These are phyloP conservation scores for Mytilinidion resinicola DNA, from an alignment of 495 filamentous ascomycete genomes.

Conservation along the genomic window DNA sequence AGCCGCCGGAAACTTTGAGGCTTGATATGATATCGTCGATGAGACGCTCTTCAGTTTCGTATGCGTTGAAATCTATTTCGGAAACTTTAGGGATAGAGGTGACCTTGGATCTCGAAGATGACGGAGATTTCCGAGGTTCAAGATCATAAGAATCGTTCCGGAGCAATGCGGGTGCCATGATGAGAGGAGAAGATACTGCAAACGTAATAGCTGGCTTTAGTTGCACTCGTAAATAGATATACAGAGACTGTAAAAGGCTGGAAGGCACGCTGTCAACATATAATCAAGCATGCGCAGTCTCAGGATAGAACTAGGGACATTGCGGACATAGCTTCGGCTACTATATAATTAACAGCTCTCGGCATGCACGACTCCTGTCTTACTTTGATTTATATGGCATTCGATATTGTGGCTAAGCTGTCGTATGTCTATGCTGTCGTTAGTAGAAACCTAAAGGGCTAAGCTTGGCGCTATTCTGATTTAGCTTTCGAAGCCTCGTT, in stretches of 20 bases:
- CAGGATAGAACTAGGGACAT: too few species aligned
- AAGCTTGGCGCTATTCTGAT: not conserved
- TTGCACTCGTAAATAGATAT: too few species aligned
- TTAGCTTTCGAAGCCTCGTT: too few species aligned
- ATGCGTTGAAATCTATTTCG: not conserved
- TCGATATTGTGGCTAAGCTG: conserved; percentile 2
- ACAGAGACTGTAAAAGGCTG: too few species aligned
- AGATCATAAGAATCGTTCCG: not conserved
- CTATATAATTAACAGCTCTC: too few species aligned
- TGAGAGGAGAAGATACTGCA: too few species aligned
- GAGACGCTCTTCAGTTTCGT: not conserved
- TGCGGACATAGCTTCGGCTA: too few species aligned
- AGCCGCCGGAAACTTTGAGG: conserved; percentile 6
- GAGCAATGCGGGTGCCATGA: not conserved
- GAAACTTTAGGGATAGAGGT: not conserved
- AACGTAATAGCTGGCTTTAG: too few species aligned
- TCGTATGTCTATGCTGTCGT: not conserved
- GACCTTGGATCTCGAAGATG: not conserved
- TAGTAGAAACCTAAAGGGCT: not conserved
- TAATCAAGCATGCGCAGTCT: too few species aligned
- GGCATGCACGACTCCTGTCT: too few species aligned
- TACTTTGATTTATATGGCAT: not conserved
- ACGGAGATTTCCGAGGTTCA: not conserved
- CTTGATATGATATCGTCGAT: conserved; percentile 4
- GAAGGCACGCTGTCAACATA: too few species aligned